Evolutionary conservation across 345 rosid species (phyloP).

Genomic region (Euphorbia lathyris): DNA sequence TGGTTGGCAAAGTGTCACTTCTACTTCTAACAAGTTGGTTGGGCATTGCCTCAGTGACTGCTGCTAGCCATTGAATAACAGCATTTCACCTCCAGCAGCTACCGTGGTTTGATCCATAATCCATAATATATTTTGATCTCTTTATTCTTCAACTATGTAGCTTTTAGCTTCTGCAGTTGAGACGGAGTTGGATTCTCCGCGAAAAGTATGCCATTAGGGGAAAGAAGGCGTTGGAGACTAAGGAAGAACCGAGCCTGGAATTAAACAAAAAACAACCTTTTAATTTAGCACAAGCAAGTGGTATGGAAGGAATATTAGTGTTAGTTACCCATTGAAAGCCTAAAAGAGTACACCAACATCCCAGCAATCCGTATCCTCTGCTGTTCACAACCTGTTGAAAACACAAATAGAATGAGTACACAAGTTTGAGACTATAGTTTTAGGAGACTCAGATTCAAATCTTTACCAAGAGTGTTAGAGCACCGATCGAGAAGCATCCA

Average conservation of each 20-base stretch:
- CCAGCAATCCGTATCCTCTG: constrained; percentile 60
- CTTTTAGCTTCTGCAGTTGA: constrained; percentile 39
- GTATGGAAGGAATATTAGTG: background rate
- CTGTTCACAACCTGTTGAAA: constrained; percentile 46
- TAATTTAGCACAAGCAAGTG: background rate
- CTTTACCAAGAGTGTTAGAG: constrained; percentile 54
- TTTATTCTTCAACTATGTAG: too few species aligned
- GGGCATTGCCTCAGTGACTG: background rate
- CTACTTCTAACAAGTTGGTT: too few species aligned
- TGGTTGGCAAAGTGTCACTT: too few species aligned
- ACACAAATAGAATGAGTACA: background rate
- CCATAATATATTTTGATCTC: too few species aligned
- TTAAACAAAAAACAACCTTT: background rate
- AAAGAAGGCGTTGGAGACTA: constrained; percentile 54
- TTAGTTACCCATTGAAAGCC: constrained; percentile 78
- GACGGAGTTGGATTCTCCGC: constrained; percentile 40
- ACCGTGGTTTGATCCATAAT: background rate
- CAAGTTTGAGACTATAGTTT: background rate
- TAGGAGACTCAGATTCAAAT: background rate
- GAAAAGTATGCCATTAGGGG: constrained; percentile 49
- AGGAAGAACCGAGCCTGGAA: constrained; percentile 62
- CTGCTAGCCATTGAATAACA: background rate
- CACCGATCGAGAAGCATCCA: constrained; percentile 60
- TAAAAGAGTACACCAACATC: constrained; percentile 65
- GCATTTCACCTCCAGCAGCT: constrained; percentile 4